Evolutionary conservation across 164 flowering plant genomes (phyloP).

Genomic region (Annona squamosa): DNA sequence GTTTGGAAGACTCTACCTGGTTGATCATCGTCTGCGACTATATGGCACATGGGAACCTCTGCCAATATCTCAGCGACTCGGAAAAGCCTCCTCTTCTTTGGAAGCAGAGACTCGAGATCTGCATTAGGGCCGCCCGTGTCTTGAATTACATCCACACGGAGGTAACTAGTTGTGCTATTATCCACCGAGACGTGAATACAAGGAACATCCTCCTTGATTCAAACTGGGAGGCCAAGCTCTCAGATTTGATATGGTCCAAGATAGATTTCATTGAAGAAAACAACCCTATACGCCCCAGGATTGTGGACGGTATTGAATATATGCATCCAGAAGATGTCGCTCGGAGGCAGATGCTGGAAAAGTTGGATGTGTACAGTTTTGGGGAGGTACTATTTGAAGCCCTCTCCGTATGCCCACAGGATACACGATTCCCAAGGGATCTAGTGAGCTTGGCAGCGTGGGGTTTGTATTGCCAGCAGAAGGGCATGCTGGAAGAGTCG

Average conservation of each 20-base stretch:
- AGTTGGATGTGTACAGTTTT: too few species aligned
- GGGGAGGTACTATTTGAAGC: too few species aligned
- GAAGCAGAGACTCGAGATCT: constrained; percentile 89
- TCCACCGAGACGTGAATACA: constrained; percentile 91
- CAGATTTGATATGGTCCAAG: constrained; percentile 89
- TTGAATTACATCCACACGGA: constrained; percentile 96
- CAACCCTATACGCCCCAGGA: constrained; percentile 72
- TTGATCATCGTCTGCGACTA: constrained; percentile 87
- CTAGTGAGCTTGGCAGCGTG: too few species aligned
- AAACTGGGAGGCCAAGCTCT: constrained; percentile 79
- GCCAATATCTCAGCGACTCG: constrained; percentile 74
- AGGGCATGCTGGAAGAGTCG: too few species aligned
- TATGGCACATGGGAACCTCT: constrained; percentile 91
- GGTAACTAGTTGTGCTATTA: constrained; percentile 55
- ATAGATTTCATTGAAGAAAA: constrained; percentile 57
- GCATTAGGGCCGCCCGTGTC: constrained; percentile 92
- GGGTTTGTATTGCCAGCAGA: too few species aligned
- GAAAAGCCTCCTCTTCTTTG: constrained; percentile 50
- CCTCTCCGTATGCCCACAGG: too few species aligned
- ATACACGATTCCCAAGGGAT: too few species aligned
- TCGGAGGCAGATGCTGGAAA: too few species aligned
- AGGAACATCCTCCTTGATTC: constrained; percentile 88
- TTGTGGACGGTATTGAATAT: too few species aligned
- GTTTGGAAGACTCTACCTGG: constrained; percentile 77
- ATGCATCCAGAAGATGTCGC: too few species aligned